These are phyloP conservation scores for Cystoisospora suis DNA, from an alignment of 169 alveolate genomes.

Conservation along the genomic window DNA sequence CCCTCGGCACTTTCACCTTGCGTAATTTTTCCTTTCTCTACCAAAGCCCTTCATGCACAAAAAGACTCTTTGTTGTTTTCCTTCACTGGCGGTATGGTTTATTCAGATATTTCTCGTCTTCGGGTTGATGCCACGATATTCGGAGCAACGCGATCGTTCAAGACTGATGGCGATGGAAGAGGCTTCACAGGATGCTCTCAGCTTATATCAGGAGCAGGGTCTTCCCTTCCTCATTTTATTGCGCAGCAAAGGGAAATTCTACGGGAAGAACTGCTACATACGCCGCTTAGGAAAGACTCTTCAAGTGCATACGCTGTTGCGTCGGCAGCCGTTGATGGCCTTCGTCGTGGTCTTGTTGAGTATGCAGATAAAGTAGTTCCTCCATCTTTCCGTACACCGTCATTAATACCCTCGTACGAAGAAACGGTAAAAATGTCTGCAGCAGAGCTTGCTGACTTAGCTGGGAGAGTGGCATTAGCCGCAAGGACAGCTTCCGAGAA, in stretches of 20 bases:
- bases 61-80: background rate
- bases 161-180: background rate
- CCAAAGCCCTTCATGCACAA: background rate
- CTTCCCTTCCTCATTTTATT: background rate
- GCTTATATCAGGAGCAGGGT: slow-evolving; percentile 2
- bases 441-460: background rate
- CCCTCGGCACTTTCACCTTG: too few relatives aligned
- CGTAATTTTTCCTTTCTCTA: too few relatives aligned
- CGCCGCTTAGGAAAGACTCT: background rate
- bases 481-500: background rate
- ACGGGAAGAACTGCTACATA: slow-evolving; percentile 2
- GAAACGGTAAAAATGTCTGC: background rate
- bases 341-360: background rate
- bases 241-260: background rate
- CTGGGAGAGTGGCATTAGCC: too few relatives aligned
- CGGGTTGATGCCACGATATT: slow-evolving; percentile 24
- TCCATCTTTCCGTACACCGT: background rate
- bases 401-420: background rate
- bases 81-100: background rate
- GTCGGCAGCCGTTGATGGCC: slow-evolving; percentile 1
- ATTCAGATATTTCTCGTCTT: slow-evolving; percentile 12
- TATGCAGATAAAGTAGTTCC: background rate
- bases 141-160: slow-evolving; percentile 1
- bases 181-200: slow-evolving; percentile 23
- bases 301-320: background rate